Evolutionary conservation across 164 flowering plant species (phyloP).

Genomic region (Chimonanthus praecox): DNA sequence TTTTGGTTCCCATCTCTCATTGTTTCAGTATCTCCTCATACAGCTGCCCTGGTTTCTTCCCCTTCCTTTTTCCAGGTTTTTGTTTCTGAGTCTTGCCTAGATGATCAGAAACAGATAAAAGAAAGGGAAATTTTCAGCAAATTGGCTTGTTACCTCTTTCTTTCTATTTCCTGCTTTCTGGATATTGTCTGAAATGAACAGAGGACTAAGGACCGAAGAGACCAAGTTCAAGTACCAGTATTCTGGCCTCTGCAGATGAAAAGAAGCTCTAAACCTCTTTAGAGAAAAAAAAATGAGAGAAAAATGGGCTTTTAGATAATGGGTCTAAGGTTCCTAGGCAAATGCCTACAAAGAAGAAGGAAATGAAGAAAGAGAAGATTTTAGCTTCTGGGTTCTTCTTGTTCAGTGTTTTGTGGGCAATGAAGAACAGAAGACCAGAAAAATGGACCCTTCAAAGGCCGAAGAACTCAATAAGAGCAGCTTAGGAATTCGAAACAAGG

Average conservation of each 20-base stretch:
- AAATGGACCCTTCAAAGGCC: slow-evolving; percentile 9
- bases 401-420: not conserved
- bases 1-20: slow-evolving; percentile 83
- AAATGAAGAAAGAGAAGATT: not conserved
- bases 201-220: slow-evolving; percentile 13
- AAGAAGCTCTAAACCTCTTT: not conserved
- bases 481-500: slow-evolving; percentile 8
- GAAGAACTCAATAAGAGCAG: slow-evolving; percentile 12
- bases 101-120: not conserved
- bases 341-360: not conserved
- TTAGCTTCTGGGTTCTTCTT: not conserved
- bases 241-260: not conserved
- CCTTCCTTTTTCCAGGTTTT: slow-evolving; percentile 2
- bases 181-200: not conserved
- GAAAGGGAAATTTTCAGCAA: slow-evolving; percentile 2
- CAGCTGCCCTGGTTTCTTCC: slow-evolving; percentile 16
- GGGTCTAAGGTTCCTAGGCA: not conserved
- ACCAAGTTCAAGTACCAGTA: slow-evolving; percentile 3
- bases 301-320: not conserved
- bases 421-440: not conserved
- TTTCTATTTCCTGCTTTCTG: not conserved
- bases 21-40: slow-evolving; percentile 64
- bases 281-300: not conserved
- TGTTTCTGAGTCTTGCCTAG: slow-evolving; percentile 2
- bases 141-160: slow-evolving; percentile 4